phyloP scores from a whole-genome alignment of 2,329 filamentous ascomycete genomes.

The Capronia epimyces region DNA sequence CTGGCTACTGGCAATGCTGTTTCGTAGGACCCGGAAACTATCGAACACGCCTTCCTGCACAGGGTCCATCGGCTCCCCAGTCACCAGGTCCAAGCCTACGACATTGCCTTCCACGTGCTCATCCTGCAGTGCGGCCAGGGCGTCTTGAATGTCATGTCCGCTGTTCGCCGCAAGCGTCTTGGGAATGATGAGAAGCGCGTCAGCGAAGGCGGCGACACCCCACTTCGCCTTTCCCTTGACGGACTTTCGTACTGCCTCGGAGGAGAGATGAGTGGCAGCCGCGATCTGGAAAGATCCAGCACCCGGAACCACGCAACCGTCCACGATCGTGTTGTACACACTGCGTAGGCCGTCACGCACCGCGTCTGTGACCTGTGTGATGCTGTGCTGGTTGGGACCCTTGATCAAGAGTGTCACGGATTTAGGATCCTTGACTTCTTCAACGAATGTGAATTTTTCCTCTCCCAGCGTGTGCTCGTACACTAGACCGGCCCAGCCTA shows the following conservation, averaged over 20 bases:
- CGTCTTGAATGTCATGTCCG: constrained; percentile 94
- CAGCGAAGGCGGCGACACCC: constrained; percentile 90
- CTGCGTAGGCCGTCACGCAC: constrained; percentile 90
- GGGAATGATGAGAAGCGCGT: constrained; percentile 89
- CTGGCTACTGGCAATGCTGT: constrained; percentile 87
- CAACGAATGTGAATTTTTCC: constrained; percentile 98
- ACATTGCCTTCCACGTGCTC: constrained; percentile 77
- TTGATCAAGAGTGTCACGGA: constrained; percentile 97
- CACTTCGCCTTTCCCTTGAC: constrained; percentile 98
- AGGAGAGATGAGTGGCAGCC: constrained; percentile 78
- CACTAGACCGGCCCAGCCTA: constrained; percentile 93
- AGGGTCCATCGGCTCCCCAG: constrained; percentile 92
- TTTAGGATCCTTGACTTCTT: constrained; percentile 98
- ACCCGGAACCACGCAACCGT: constrained; percentile 88
- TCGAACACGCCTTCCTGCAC: constrained; percentile 89
- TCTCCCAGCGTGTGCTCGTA: constrained; percentile 97
- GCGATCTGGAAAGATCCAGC: constrained; percentile 95
- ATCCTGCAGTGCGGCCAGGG: constrained; percentile 78
- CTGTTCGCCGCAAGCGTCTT: constrained; percentile 96
- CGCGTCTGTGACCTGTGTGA: constrained; percentile 92
- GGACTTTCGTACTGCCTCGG: constrained; percentile 77
- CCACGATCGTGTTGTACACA: constrained; percentile 99
- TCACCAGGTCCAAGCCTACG: constrained; percentile 78
- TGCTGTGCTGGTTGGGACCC: constrained; percentile 94
- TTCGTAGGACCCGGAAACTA: constrained; percentile 89